Evolutionary conservation across 2,329 filamentous ascomycete genomes (phyloP).

Genomic region (Chaetomium olivaceum): DNA sequence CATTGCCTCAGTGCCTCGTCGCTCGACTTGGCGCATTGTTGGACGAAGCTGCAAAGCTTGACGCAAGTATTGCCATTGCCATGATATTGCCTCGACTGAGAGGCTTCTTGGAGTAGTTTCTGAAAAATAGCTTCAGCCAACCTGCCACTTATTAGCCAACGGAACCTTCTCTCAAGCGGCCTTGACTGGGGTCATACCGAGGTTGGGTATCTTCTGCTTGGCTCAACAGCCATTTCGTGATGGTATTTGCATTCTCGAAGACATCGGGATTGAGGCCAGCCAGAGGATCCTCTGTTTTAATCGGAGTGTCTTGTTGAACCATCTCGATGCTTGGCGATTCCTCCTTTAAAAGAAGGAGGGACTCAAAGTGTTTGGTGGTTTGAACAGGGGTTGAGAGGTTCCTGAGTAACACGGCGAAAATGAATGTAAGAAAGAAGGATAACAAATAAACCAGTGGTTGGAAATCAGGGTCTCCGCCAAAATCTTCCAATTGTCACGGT

Average conservation of each 20-base stretch:
- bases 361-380: neutral
- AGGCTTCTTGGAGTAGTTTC: slow-evolving; percentile 50
- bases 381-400: neutral
- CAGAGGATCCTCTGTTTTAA: slow-evolving; percentile 14
- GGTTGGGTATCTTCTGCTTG: slow-evolving; percentile 23
- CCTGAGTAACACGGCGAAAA: neutral
- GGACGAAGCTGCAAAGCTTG: slow-evolving; percentile 63
- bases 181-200: slow-evolving; percentile 19
- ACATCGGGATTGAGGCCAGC: slow-evolving; percentile 20
- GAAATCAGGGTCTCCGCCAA: neutral
- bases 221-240: slow-evolving; percentile 32
- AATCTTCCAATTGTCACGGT: neutral
- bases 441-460: neutral
- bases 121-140: slow-evolving; percentile 48
- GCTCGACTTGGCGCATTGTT: slow-evolving; percentile 56
- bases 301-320: slow-evolving; percentile 4
- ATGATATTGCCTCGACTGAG: slow-evolving; percentile 56
- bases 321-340: slow-evolving; percentile 21
- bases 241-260: slow-evolving; percentile 35
- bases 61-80: slow-evolving; percentile 53
- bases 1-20: slow-evolving; percentile 47
- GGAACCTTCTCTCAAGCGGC: neutral
- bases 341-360: slow-evolving; percentile 12
- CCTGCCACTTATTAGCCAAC: slow-evolving; percentile 28
- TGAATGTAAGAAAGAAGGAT: neutral